Conservation (phyloP, 1,284 basidiomycete species). For the Pseudomicrostroma phylloplanum region DNA sequence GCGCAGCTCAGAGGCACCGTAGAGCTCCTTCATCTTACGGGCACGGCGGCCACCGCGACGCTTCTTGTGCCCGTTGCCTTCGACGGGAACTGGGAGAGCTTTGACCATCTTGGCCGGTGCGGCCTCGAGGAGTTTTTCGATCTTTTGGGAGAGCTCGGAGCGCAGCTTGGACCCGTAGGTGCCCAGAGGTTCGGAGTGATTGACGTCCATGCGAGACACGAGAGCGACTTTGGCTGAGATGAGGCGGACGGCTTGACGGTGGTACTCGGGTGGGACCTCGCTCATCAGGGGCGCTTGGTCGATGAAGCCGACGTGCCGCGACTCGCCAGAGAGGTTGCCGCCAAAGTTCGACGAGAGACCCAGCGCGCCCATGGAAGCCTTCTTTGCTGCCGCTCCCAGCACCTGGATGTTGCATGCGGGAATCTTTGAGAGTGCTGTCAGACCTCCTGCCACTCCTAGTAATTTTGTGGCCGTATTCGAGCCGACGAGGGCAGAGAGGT, state of each 20-base stretch:
- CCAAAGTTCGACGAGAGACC: slow-evolving; percentile 61
- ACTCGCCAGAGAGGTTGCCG: slow-evolving; percentile 58
- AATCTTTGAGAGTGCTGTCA: slow-evolving; percentile 84
- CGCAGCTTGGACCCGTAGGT: slow-evolving; percentile 71
- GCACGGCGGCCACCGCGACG: slow-evolving; percentile 90
- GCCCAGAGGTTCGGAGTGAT: slow-evolving; percentile 65
- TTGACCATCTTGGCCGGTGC: slow-evolving; percentile 90
- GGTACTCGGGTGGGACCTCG: slow-evolving; percentile 80
- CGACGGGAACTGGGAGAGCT: slow-evolving; percentile 89
- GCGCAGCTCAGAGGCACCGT: slow-evolving; percentile 89
- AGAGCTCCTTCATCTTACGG: slow-evolving; percentile 91
- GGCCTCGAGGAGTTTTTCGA: slow-evolving; percentile 86
- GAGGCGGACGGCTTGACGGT: slow-evolving; percentile 83
- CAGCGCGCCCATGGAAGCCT: slow-evolving; percentile 56
- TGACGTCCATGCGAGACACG: slow-evolving; percentile 89
- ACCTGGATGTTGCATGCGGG: slow-evolving; percentile 93
- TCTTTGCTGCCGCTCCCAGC: slow-evolving; percentile 85
- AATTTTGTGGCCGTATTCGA: slow-evolving; percentile 96
- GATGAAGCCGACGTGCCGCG: slow-evolving; percentile 89
- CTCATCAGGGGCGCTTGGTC: slow-evolving; percentile 85
- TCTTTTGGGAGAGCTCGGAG: slow-evolving; percentile 80
- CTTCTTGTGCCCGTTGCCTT: slow-evolving; percentile 67
- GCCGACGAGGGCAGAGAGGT: slow-evolving; percentile 94
- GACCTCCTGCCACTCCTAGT: slow-evolving; percentile 90
- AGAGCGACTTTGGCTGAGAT: slow-evolving; percentile 85